These are phyloP conservation scores for Solanum megistacrolobum DNA, from an alignment of 257 asterid genomes.

Conservation along the genomic window DNA sequence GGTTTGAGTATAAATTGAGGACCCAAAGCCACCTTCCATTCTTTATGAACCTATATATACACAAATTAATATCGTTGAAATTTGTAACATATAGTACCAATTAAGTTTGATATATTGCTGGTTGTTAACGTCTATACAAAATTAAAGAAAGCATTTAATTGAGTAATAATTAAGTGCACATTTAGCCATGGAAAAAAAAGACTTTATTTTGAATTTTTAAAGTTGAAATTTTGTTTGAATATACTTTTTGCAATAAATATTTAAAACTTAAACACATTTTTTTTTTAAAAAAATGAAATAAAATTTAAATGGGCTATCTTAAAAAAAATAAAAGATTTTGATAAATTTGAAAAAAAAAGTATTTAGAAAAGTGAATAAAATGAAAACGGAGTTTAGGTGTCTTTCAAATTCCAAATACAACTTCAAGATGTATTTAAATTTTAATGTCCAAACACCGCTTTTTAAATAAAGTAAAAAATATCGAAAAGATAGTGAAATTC, in stretches of 20 bases:
- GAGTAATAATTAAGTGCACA: neutral
- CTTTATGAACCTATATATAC: neutral
- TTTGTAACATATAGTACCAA: neutral
- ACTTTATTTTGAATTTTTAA: no score
- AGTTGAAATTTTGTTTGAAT: neutral
- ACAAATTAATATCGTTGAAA: neutral
- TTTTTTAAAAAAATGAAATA: no score
- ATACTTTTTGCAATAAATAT: neutral
- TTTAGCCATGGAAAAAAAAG: neutral
- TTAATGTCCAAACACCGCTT: no score
- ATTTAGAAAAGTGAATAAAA: no score
- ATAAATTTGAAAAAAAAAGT: no score
- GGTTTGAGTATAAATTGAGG: neutral
- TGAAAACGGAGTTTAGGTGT: neutral
- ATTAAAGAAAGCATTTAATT: neutral
- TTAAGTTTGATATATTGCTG: neutral
- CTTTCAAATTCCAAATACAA: no score
- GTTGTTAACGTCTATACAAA: neutral
- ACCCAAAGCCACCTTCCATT: neutral
- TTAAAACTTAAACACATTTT: no score
- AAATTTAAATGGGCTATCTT: neutral
- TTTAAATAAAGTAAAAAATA: no score
- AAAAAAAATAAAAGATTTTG: no score
- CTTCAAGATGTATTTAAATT: no score
- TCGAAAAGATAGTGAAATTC: neutral